Evolutionary conservation across 441 rosid genomes (phyloP).

Genomic region (Populus trichocarpa): DNA sequence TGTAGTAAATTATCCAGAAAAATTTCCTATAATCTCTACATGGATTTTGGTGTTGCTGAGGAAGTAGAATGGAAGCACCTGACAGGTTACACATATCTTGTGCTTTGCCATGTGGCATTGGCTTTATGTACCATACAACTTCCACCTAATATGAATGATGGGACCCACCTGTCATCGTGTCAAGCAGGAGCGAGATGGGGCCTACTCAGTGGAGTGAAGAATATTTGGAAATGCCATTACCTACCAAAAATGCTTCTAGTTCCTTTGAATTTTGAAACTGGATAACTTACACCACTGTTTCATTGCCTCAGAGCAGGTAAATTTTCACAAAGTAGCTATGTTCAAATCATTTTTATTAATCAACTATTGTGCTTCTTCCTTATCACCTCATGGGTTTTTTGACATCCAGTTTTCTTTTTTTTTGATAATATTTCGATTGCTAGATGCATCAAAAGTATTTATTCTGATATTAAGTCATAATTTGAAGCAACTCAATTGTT

Average conservation of each 20-base stretch:
- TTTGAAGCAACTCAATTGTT: not conserved
- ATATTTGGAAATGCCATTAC: constrained; percentile 3
- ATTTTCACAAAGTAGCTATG: not conserved
- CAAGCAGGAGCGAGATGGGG: constrained; percentile 13
- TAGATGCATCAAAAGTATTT: not conserved
- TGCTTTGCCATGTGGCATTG: constrained; percentile 8
- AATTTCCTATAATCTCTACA: not conserved
- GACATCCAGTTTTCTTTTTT: not conserved
- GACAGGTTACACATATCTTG: constrained; percentile 11
- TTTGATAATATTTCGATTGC: not conserved
- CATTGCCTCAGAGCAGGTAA: not conserved
- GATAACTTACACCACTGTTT: not conserved
- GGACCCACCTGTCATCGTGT: constrained; percentile 18
- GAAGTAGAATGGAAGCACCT: constrained; percentile 15
- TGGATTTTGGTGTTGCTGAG: constrained; percentile 3
- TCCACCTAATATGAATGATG: constrained; percentile 11
- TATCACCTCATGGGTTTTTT: not conserved
- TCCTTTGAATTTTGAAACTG: constrained; percentile 2
- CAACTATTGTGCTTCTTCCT: not conserved
- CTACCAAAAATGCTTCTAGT: constrained; percentile 13
- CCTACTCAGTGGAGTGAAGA: constrained; percentile 4
- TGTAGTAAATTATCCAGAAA: not conserved
- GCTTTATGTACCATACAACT: not conserved
- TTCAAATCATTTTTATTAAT: not conserved
- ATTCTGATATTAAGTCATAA: constrained; percentile 10